These are phyloP conservation scores for Alternaria arborescens DNA, from an alignment of 2,329 filamentous ascomycete species.

Conservation along the genomic window DNA sequence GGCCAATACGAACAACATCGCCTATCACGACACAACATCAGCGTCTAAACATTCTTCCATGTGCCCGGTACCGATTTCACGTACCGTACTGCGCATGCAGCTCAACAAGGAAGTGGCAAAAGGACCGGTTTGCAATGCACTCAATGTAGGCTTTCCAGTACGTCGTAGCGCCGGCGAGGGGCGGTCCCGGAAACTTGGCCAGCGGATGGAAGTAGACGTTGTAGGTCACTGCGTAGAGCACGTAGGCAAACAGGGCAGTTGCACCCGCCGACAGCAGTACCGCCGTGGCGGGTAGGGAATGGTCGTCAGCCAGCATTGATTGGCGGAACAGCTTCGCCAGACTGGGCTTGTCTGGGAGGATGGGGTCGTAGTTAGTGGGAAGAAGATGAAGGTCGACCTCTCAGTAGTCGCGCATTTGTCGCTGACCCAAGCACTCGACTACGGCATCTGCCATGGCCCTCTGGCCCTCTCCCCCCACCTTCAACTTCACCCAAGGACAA, in stretches of 20 bases:
- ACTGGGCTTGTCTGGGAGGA: not conserved
- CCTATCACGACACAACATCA: slow-evolving; percentile 25
- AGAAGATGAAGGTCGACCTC: not conserved
- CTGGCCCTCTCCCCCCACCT: not conserved
- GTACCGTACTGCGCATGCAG: slow-evolving; percentile 41
- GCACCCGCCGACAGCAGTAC: slow-evolving; percentile 23
- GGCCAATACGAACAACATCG: slow-evolving; percentile 38
- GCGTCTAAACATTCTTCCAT: slow-evolving; percentile 1
- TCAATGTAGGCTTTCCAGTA: slow-evolving; percentile 45
- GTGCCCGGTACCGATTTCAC: not conserved
- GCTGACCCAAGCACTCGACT: not conserved
- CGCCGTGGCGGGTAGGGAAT: slow-evolving; percentile 1
- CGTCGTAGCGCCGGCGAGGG: slow-evolving; percentile 27
- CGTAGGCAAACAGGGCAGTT: slow-evolving; percentile 25
- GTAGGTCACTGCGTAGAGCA: slow-evolving; percentile 35
- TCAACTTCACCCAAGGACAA: not conserved
- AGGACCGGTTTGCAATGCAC: slow-evolving; percentile 38
- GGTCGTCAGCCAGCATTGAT: slow-evolving; percentile 8
- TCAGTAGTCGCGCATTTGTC: not conserved
- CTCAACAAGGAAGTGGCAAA: slow-evolving; percentile 37
- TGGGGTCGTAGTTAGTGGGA: not conserved
- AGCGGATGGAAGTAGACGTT: slow-evolving; percentile 56
- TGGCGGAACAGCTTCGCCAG: not conserved
- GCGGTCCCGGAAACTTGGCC: slow-evolving; percentile 54
- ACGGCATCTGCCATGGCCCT: not conserved